phyloP scores from a whole-genome alignment of 1,139 yeast genomes.

The Sugiyamaella pinicola region DNA sequence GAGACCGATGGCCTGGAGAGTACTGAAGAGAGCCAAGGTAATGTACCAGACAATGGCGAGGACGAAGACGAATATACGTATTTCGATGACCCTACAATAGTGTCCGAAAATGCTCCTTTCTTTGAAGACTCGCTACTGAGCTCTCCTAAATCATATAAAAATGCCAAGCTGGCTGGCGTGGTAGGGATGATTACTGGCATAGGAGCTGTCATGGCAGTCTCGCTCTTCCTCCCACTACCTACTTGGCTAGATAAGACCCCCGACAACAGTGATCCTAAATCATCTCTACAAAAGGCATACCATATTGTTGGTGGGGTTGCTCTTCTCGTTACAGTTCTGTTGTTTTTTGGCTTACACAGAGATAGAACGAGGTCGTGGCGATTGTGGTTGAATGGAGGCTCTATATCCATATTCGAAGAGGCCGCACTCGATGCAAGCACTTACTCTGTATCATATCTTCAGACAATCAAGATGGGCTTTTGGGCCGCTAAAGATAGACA shows the following conservation, averaged over 20 bases:
- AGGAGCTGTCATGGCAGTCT: slow-evolving; percentile 68
- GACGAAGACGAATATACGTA: slow-evolving; percentile 9
- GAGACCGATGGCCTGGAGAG: neutral
- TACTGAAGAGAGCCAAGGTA: slow-evolving; percentile 2
- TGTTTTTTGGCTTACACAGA: slow-evolving; percentile 54
- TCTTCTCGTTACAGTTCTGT: slow-evolving; percentile 44
- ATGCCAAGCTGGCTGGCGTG: slow-evolving; percentile 61
- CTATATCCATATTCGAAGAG: slow-evolving; percentile 35
- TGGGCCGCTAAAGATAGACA: slow-evolving; percentile 44
- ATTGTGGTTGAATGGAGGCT: slow-evolving; percentile 34
- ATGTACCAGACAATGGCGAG: slow-evolving; percentile 7
- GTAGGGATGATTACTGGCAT: slow-evolving; percentile 66
- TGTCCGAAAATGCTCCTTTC: slow-evolving; percentile 23
- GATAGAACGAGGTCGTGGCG: slow-evolving; percentile 43
- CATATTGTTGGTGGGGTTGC: slow-evolving; percentile 52
- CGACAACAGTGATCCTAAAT: slow-evolving; percentile 43
- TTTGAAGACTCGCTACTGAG: slow-evolving; percentile 2
- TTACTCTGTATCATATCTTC: slow-evolving; percentile 38
- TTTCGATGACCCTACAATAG: slow-evolving; percentile 16
- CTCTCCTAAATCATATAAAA: slow-evolving; percentile 35
- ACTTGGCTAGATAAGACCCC: slow-evolving; percentile 53
- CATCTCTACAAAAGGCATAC: slow-evolving; percentile 52
- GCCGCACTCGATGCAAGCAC: slow-evolving; percentile 35
- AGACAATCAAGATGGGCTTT: slow-evolving; percentile 52
- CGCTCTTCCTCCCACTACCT: slow-evolving; percentile 70